Percentiles rank a stretch among this genome's conserved stretches.
phyloP scores from a whole-genome alignment of 2,329 filamentous ascomycete species.

The Apiospora pterosperma region DNA sequence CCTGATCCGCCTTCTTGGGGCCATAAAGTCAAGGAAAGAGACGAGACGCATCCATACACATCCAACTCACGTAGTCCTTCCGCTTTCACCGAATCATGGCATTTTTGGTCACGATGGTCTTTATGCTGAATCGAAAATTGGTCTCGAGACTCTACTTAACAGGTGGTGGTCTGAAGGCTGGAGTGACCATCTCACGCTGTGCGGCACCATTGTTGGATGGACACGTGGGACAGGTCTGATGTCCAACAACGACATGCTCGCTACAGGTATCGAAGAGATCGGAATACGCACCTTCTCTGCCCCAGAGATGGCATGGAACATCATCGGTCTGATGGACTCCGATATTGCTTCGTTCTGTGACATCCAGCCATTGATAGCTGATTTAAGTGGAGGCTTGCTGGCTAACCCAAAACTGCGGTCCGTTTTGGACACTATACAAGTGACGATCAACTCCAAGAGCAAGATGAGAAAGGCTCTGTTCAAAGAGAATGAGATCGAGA shows the following conservation, averaged over 20 bases:
- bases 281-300: slow-evolving; percentile 36
- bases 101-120: slow-evolving; percentile 39
- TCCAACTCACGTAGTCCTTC: slow-evolving; percentile 36
- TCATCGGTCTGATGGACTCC: slow-evolving; percentile 30
- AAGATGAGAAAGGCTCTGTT: slow-evolving; percentile 19
- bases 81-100: slow-evolving; percentile 41
- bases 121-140: slow-evolving; percentile 42
- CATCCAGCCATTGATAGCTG: slow-evolving; percentile 31
- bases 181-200: slow-evolving; percentile 34
- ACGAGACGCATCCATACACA: slow-evolving; percentile 22
- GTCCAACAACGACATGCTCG: slow-evolving; percentile 36
- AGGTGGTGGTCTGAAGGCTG: slow-evolving; percentile 33
- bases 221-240: slow-evolving; percentile 41
- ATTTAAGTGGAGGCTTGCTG: slow-evolving; percentile 35
- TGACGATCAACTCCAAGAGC: slow-evolving; percentile 15
- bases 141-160: slow-evolving; percentile 31
- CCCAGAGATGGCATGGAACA: slow-evolving; percentile 37
- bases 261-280: slow-evolving; percentile 30
- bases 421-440: slow-evolving; percentile 17
- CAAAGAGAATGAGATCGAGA: slow-evolving; percentile 18
- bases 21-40: slow-evolving; percentile 27
- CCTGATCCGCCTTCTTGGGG: slow-evolving; percentile 32
- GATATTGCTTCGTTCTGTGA: slow-evolving; percentile 27
- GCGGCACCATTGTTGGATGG: slow-evolving; percentile 41
- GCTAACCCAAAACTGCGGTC: slow-evolving; percentile 22